Base-by-base conservation (phyloP, 73 alveolate genomes). In the Strombidium stylifer region DNA sequence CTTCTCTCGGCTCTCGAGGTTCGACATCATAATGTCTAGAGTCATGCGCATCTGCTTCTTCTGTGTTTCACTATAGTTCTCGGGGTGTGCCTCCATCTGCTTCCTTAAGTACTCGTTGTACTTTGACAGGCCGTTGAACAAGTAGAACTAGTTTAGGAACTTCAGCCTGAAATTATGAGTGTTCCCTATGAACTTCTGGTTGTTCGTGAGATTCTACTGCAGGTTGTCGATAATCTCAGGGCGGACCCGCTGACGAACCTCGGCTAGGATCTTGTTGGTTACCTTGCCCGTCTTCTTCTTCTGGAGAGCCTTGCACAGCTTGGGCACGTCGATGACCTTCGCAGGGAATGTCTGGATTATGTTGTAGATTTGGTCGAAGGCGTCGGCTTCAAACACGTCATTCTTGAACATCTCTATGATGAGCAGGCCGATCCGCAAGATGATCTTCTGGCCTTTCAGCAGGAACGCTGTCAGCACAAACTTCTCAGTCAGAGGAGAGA, bases 391-490 rank as follows among this genome's bases (percentile, higher is more conserved):
- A 30, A 82, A 26, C 1, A 87, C 45, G 49, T 82, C 62, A 35
- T 82, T 59, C 50, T 58, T 82, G 16, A 82, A 28, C 26, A 82
- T 45, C 26, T 84, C 35, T 24, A 87, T 59, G 27, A 82, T 31
- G 45, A 68, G 67, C 28, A 87, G 50, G 19, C 86, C 82, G 4
- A 61, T 55, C 57, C 70, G 81, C 40, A 86, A 62, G 40, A 90
- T 44, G 28, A 74, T 27, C 27, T 50, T 39, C 53, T 72, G 66
- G 0, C 98, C 98, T 49, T 83, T 84, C 15, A 87, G 36, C 51
- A 91, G 78, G 49, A 91, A 57, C 53, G 55, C 48, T 79, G 87
- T 96, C 32, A 89, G 60, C 39, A 91, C 73, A 3, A 79, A 68
- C 30, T 57, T 56, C 15, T 79, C 73, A 61, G 87, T 69, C 40